Evolutionary conservation across 495 filamentous ascomycete genomes (phyloP).

Genomic region (Elasticomyces elasticus): DNA sequence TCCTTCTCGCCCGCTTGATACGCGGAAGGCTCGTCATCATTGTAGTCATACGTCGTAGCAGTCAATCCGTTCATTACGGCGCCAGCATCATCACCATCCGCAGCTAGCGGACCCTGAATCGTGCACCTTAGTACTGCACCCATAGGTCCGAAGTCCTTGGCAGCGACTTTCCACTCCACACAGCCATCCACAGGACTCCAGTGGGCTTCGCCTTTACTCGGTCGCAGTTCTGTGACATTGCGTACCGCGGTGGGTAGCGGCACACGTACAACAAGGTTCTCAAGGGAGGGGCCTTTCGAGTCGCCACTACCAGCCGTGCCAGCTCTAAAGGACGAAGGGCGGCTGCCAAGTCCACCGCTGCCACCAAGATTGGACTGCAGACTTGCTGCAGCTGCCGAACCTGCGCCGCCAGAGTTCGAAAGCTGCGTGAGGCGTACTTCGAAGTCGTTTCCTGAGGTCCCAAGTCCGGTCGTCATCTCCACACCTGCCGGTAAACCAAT

Average conservation of each 20-base stretch:
- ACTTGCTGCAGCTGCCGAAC: conserved; percentile 20
- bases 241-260: conserved; percentile 73
- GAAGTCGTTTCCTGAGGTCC: conserved; percentile 66
- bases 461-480: conserved; percentile 71
- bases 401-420: conserved; percentile 38
- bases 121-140: conserved; percentile 67
- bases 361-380: conserved; percentile 16
- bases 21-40: conserved; percentile 49
- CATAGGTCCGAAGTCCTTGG: conserved; percentile 49
- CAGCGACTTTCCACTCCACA: conserved; percentile 77
- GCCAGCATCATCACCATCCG: conserved; percentile 48
- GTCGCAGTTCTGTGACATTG: conserved; percentile 75
- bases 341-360: background rate
- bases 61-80: conserved; percentile 12
- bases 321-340: background rate
- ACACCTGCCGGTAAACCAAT: conserved; percentile 72
- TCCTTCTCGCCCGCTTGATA: conserved; percentile 37
- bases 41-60: conserved; percentile 36
- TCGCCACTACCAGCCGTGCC: conserved; percentile 3
- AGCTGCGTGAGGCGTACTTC: conserved; percentile 71
- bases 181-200: conserved; percentile 60
- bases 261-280: conserved; percentile 71
- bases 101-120: conserved; percentile 56
- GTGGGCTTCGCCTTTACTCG: conserved; percentile 73
- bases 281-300: conserved; percentile 46